Evolutionary conservation across 2,329 filamentous ascomycete genomes (phyloP).

Genomic region (Anthostomella pinea): DNA sequence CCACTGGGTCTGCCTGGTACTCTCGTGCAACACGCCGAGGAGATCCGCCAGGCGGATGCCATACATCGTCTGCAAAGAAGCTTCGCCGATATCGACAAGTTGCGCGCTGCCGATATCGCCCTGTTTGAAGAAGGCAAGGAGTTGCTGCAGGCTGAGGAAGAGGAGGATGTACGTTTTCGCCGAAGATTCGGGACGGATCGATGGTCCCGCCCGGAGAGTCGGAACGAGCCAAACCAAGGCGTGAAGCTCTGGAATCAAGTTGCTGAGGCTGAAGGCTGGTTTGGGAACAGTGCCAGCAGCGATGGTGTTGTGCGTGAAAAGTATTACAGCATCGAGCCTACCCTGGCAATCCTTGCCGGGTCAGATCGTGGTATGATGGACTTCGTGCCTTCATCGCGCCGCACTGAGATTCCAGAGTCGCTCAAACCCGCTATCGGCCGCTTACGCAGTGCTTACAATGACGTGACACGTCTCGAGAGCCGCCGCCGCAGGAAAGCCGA

Average conservation of each 20-base stretch:
- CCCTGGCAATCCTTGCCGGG: slow-evolving; percentile 73
- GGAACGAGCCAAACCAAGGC: slow-evolving; percentile 59
- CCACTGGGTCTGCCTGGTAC: slow-evolving; percentile 85
- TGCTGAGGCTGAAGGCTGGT: slow-evolving; percentile 81
- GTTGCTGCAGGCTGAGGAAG: slow-evolving; percentile 73
- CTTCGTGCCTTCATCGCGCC: slow-evolving; percentile 82
- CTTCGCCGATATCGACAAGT: slow-evolving; percentile 84
- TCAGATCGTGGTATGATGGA: slow-evolving; percentile 79
- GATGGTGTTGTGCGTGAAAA: slow-evolving; percentile 70
- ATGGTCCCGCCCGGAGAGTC: slow-evolving; percentile 72
- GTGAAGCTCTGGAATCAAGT: slow-evolving; percentile 71
- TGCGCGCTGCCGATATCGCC: slow-evolving; percentile 75
- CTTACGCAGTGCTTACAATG: slow-evolving; percentile 78
- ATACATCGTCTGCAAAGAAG: slow-evolving; percentile 73
- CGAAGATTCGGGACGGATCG: slow-evolving; percentile 81
- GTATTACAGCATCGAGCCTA: slow-evolving; percentile 69
- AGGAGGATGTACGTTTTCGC: slow-evolving; percentile 75
- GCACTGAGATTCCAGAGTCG: slow-evolving; percentile 73
- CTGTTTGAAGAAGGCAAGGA: slow-evolving; percentile 82
- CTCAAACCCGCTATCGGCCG: slow-evolving; percentile 76
- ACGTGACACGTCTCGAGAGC: slow-evolving; percentile 79
- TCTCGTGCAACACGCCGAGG: slow-evolving; percentile 85
- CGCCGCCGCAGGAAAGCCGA: slow-evolving; percentile 78
- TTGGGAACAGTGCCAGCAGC: slow-evolving; percentile 60
- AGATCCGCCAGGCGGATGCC: slow-evolving; percentile 87